These are phyloP conservation scores for Candida sphagnicola DNA, from an alignment of 805 yeast species.

Conservation along the genomic window DNA sequence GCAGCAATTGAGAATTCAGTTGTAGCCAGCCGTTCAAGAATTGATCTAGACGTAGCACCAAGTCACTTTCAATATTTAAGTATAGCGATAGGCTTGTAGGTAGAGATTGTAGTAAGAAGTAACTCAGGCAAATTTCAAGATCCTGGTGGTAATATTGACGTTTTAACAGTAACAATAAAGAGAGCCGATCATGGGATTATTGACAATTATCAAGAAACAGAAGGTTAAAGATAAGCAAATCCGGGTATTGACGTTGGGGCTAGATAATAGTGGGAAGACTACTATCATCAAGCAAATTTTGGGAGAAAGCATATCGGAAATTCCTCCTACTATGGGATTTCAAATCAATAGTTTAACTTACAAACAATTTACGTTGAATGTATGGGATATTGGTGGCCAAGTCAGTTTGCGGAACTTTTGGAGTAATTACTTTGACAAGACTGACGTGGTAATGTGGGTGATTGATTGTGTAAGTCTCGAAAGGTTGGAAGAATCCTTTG, in stretches of 20 bases:
- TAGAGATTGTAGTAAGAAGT: neutral
- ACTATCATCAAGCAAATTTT: conserved; percentile 66
- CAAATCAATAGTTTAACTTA: conserved; percentile 59
- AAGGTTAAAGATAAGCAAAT: conserved; percentile 75
- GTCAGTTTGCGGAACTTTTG: conserved; percentile 37
- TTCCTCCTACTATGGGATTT: conserved; percentile 90
- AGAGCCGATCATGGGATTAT: conserved; percentile 60
- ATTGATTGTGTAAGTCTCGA: conserved; percentile 63
- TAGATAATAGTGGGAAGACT: conserved; percentile 91
- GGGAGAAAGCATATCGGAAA: conserved; percentile 45
- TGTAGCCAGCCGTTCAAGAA: no score
- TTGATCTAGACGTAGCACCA: no score
- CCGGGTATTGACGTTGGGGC: conserved; percentile 72
- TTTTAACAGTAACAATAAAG: neutral
- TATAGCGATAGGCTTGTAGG: no score
- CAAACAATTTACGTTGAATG: conserved; percentile 44
- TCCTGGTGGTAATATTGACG: neutral
- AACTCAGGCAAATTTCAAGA: neutral
- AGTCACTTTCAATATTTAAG: no score
- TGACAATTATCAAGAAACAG: conserved; percentile 77
- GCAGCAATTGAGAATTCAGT: no score
- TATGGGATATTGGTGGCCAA: conserved; percentile 87
- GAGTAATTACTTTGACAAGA: conserved; percentile 85
- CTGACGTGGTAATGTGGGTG: conserved; percentile 81
- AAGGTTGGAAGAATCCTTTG: conserved; percentile 60